Percentiles rank a stretch among this genome's conserved stretches.
Evolutionary conservation across 2,329 filamentous ascomycete species (phyloP).

Genomic region (Boeremia lycopersici): DNA sequence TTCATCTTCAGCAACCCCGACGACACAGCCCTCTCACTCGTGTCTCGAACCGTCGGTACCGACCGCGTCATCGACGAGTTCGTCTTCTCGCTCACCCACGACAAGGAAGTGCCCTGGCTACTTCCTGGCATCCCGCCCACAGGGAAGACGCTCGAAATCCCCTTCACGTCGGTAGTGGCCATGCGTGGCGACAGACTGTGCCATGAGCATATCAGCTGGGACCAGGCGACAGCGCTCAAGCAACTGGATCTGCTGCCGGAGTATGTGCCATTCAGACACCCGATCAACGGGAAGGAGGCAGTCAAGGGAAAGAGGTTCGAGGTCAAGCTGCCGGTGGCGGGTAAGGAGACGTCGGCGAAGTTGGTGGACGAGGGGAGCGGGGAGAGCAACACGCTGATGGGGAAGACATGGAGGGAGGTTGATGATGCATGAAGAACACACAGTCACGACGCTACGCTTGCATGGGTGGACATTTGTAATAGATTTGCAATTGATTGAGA

Average conservation of each 20-base stretch:
- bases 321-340: constrained; percentile 66
- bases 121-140: constrained; percentile 45
- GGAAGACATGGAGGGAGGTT: constrained; percentile 37
- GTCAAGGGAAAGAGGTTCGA: constrained; percentile 56
- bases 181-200: constrained; percentile 71
- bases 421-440: constrained; percentile 27
- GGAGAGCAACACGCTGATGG: constrained; percentile 64
- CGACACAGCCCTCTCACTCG: constrained; percentile 70
- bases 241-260: constrained; percentile 69
- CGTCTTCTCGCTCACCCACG: constrained; percentile 44
- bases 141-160: constrained; percentile 56
- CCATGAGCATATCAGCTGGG: constrained; percentile 75
- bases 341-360: constrained; percentile 60
- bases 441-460: not conserved
- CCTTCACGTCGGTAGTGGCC: constrained; percentile 69
- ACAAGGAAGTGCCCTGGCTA: constrained; percentile 42
- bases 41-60: constrained; percentile 73
- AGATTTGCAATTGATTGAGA: not conserved
- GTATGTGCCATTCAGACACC: constrained; percentile 64
- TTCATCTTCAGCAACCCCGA: constrained; percentile 77
- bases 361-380: constrained; percentile 57
- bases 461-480: not conserved
- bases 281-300: constrained; percentile 39
- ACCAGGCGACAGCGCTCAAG: constrained; percentile 66
- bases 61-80: constrained; percentile 64